Base-by-base conservation (phyloP, 176 grass and related monocot genomes). In the Sorghum bicolor region DNA sequence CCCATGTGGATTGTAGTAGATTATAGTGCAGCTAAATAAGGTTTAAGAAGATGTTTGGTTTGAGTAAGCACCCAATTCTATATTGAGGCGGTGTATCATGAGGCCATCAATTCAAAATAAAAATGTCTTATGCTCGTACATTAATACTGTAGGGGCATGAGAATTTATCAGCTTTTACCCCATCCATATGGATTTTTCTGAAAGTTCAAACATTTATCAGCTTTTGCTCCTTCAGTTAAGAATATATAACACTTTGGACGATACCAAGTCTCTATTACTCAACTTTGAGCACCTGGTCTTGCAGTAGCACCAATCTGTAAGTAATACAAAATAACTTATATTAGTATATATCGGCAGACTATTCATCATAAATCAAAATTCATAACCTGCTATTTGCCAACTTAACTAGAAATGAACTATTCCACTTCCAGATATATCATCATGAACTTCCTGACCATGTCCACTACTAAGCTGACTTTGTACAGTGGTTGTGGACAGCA, bases 401-500 rank as follows among this genome's bases (percentile, higher is more conserved):
- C 53, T n/a, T 16, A 20, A 16, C 16, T 52, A 50, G 47, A 52
- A 52, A 19, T 52, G 17, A 52, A 98, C 91, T 64, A 93, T 95
- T 91, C 84, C 53, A 73, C 70, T 84, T 82, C 84, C 82, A 84
- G 65, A 88, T 55, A 81, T 88, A 79, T 76, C 64, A 64, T 80
- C 78, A 47, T 98, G 88, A 83, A 91, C 75, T 70, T 91, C 92
- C 83, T 22, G 50, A 55, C 19, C 50, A 55, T 55, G 50, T 55
- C 50, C 50, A 22, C 50, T 55, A 22, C 19, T 55, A 19, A 22
- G 95, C 45, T 98, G 93, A 85, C 91, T 95, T 87, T 98, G 93
- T 30, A 95, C 55, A 93, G 48, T 87, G 93, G 48, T 87, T 95
- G 85, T 86, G 85, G 41, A 44, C 78, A 84, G 91, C 92, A 80